Conservation (phyloP, 2,329 filamentous ascomycete genomes). For the Talaromyces pinophilus region DNA sequence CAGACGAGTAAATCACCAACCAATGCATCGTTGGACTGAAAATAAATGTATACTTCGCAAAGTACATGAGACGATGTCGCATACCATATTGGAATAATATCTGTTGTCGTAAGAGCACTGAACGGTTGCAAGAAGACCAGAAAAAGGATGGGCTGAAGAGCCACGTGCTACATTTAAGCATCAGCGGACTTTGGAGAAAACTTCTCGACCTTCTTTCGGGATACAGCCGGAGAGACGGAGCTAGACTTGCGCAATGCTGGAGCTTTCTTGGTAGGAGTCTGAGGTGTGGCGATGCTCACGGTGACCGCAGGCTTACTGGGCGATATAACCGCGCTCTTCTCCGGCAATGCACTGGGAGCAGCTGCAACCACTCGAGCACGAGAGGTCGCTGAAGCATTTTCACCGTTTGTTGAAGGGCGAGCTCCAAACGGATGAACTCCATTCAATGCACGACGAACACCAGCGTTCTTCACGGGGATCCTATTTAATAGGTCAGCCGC, state of each 20-base stretch:
- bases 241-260: conserved; percentile 38
- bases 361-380: conserved; percentile 33
- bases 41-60: not conserved
- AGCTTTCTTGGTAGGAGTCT: conserved; percentile 45
- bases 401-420: conserved; percentile 38
- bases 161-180: conserved; percentile 1
- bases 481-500: conserved; percentile 38
- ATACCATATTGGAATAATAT: not conserved
- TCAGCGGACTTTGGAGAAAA: conserved; percentile 37
- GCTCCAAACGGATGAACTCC: conserved; percentile 40
- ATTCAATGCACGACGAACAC: conserved; percentile 30
- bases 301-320: conserved; percentile 42
- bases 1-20: not conserved
- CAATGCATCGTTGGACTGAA: not conserved
- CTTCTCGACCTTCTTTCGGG: conserved; percentile 41
- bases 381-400: conserved; percentile 40
- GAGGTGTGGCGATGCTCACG: conserved; percentile 35
- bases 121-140: not conserved
- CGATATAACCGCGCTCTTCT: conserved; percentile 34
- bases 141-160: not conserved
- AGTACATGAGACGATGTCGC: not conserved
- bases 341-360: conserved; percentile 34
- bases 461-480: conserved; percentile 42
- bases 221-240: conserved; percentile 41
- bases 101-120: not conserved